A percentile compares a stretch with the other conserved stretches of the same genome.
Evolutionary conservation across 768 basidiomycete species (phyloP).

Genomic region (Termitomyces sp.): DNA sequence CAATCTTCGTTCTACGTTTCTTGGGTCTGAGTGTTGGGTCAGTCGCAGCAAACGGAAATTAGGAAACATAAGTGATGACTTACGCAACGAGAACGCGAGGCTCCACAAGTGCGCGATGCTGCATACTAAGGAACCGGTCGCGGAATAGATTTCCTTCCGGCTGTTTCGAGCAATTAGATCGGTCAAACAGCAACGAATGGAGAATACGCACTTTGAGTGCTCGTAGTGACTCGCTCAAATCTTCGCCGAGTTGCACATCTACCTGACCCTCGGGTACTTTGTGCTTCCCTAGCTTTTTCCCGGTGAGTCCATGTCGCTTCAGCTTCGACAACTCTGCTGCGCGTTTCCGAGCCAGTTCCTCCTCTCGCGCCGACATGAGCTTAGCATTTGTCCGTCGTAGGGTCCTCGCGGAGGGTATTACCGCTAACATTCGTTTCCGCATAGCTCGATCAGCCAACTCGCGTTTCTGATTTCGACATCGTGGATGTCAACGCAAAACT

Average conservation of each 20-base stretch:
- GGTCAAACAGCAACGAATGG: background rate
- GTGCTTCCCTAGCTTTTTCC: slow-evolving; percentile 78
- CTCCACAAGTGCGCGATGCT: slow-evolving; percentile 84
- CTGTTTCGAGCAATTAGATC: slow-evolving; percentile 32
- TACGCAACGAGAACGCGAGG: slow-evolving; percentile 80
- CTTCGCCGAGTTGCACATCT: slow-evolving; percentile 89
- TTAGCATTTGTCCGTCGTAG: slow-evolving; percentile 41
- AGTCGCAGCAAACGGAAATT: background rate
- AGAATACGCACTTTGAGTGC: slow-evolving; percentile 65
- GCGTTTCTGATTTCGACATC: slow-evolving; percentile 47
- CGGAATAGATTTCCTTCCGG: slow-evolving; percentile 93
- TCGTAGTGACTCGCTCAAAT: slow-evolving; percentile 80
- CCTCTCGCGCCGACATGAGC: slow-evolving; percentile 35
- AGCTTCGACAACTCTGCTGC: slow-evolving; percentile 44
- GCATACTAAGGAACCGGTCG: slow-evolving; percentile 84
- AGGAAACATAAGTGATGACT: slow-evolving; percentile 19
- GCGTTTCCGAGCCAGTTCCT: slow-evolving; percentile 38
- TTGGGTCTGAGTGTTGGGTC: slow-evolving; percentile 36
- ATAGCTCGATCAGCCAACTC: slow-evolving; percentile 55
- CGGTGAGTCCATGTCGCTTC: slow-evolving; percentile 59
- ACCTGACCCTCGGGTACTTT: slow-evolving; percentile 63
- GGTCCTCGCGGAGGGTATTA: slow-evolving; percentile 51
- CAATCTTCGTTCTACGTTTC: slow-evolving; percentile 44
- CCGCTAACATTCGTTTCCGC: slow-evolving; percentile 56
- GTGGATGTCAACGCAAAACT: background rate